Evolutionary conservation across 345 rosid genomes (phyloP).

Genomic region (Lepidium didymum): DNA sequence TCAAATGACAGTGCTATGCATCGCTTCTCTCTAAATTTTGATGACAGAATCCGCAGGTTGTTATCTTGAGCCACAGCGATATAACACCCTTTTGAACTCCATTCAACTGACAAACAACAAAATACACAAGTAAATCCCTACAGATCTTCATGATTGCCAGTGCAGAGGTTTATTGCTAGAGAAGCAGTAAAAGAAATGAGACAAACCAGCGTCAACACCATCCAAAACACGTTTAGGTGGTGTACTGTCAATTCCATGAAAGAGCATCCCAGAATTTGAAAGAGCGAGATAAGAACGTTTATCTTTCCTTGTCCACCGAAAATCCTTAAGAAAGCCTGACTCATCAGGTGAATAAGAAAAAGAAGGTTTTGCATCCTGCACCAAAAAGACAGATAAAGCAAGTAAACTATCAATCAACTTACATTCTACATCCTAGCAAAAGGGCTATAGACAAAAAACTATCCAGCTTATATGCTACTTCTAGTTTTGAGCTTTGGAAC

Average conservation of each 20-base stretch:
- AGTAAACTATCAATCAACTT: background rate
- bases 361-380: conserved; percentile 51
- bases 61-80: conserved; percentile 61
- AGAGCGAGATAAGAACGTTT: conserved; percentile 58
- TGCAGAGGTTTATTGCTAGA: background rate
- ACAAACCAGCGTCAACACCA: conserved; percentile 74
- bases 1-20: conserved; percentile 46
- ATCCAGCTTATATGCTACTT: conserved; percentile 5
- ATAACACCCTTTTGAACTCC: conserved; percentile 66
- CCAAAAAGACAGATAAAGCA: background rate
- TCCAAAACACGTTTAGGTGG: conserved; percentile 52
- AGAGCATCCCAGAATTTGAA: conserved; percentile 50
- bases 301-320: conserved; percentile 56
- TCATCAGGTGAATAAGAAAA: conserved; percentile 47
- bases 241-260: conserved; percentile 43
- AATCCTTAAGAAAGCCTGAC: conserved; percentile 53
- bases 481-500: background rate
- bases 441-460: background rate
- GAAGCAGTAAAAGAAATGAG: conserved; percentile 1
- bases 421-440: conserved; percentile 8
- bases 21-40: conserved; percentile 55
- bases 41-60: conserved; percentile 51
- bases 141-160: background rate
- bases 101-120: conserved; percentile 40
- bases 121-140: background rate